A percentile compares a stretch with the other conserved stretches of the same genome.
Conservation (phyloP, 768 basidiomycete genomes). For the Clathrus columnatus region DNA sequence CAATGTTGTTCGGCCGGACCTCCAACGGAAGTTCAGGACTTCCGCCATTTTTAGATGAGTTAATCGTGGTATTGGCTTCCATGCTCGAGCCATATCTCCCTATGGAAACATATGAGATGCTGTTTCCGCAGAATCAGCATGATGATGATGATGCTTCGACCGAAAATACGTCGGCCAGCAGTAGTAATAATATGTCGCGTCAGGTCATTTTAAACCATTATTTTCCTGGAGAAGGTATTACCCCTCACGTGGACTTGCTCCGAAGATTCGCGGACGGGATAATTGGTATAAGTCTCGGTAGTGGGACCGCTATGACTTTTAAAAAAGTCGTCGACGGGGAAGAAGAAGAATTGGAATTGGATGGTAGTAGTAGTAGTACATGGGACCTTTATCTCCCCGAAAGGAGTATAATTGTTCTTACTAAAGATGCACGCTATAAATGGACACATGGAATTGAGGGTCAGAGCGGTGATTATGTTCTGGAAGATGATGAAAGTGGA, state of each 20-base stretch:
- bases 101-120: slow-evolving; percentile 37
- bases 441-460: slow-evolving; percentile 87
- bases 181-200: slow-evolving; percentile 45
- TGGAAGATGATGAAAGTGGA: slow-evolving; percentile 18
- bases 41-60: slow-evolving; percentile 43
- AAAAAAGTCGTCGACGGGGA: slow-evolving; percentile 18
- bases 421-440: slow-evolving; percentile 69
- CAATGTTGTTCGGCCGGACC: slow-evolving; percentile 74
- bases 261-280: slow-evolving; percentile 84
- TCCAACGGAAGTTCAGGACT: slow-evolving; percentile 31
- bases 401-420: slow-evolving; percentile 68
- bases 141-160: slow-evolving; percentile 13
- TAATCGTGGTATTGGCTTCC: slow-evolving; percentile 42
- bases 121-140: slow-evolving; percentile 42
- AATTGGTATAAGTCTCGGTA: slow-evolving; percentile 74
- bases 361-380: too few species aligned
- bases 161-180: too few species aligned
- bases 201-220: slow-evolving; percentile 92
- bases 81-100: slow-evolving; percentile 46
- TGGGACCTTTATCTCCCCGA: slow-evolving; percentile 62
- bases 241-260: slow-evolving; percentile 80
- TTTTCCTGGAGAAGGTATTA: slow-evolving; percentile 80
- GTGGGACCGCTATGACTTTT: slow-evolving; percentile 78
- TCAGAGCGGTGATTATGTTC: slow-evolving; percentile 51
- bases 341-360: slow-evolving; percentile 18